phyloP scores from a whole-genome alignment of 2,329 filamentous ascomycete genomes.

The Didymella segeticola region DNA sequence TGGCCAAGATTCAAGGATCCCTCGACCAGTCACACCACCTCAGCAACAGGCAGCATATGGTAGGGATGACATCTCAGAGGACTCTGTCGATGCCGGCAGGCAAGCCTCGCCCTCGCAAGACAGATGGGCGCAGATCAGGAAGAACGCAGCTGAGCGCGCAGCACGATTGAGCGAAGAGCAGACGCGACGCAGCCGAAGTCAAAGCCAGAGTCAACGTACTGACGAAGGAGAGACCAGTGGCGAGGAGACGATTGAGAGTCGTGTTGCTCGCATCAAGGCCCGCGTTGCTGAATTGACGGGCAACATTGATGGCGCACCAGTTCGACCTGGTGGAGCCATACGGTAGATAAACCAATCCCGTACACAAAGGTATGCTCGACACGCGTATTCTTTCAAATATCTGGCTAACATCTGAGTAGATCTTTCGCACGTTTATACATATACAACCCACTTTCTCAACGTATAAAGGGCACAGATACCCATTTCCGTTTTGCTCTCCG shows the following conservation, averaged over 20 bases:
- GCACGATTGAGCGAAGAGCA: conserved; percentile 71
- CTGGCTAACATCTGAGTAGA: background rate
- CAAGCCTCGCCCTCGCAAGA: conserved; percentile 63
- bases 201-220: conserved; percentile 63
- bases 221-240: conserved; percentile 92
- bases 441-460: conserved; percentile 29
- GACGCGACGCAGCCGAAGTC: conserved; percentile 60
- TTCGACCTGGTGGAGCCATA: conserved; percentile 15
- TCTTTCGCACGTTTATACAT: conserved; percentile 8
- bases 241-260: conserved; percentile 96
- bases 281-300: conserved; percentile 93
- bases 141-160: conserved; percentile 87
- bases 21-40: conserved; percentile 23
- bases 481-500: conserved; percentile 30
- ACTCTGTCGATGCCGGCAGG: conserved; percentile 48
- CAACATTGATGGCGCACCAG: conserved; percentile 40
- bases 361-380: conserved; percentile 5
- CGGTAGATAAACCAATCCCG: background rate
- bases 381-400: accelerated
- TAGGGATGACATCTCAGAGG: conserved; percentile 50
- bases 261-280: conserved; percentile 96
- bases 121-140: conserved; percentile 94
- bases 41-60: conserved; percentile 24
- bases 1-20: conserved; percentile 16
- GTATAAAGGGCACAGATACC: conserved; percentile 35